Evolutionary conservation across 148 eudicot species (phyloP).

Genomic region (Silene latifolia): DNA sequence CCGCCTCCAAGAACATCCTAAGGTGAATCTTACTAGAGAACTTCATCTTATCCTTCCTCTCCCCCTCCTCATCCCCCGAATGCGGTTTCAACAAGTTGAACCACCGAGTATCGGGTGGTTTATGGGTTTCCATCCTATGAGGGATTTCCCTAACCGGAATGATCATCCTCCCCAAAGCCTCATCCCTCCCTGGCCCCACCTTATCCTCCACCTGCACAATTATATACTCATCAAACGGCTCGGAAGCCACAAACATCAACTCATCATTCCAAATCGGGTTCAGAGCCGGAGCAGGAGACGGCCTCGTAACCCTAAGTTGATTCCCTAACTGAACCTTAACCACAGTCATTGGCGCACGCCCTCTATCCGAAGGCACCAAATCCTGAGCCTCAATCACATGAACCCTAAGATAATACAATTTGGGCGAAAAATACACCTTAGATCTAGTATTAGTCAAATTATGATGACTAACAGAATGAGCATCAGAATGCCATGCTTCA

Average conservation of each 20-base stretch:
- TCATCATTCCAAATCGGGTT: conserved; percentile 90
- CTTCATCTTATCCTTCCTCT: conserved; percentile 58
- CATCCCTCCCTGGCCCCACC: conserved; percentile 68
- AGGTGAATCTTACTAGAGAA: conserved; percentile 77
- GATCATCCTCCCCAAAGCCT: conserved; percentile 53
- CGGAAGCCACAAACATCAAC: conserved; percentile 81
- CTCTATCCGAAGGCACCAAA: conserved; percentile 55
- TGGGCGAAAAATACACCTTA: conserved; percentile 85
- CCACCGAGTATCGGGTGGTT: conserved; percentile 73
- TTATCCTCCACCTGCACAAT: conserved; percentile 55
- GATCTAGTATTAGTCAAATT: conserved; percentile 62
- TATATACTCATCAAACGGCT: conserved; percentile 81
- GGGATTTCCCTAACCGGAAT: conserved; percentile 63
- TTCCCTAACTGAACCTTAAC: conserved; percentile 60
- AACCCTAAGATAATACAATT: conserved; percentile 66
- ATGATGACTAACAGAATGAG: conserved; percentile 62
- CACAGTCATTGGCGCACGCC: conserved; percentile 36
- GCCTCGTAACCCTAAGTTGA: conserved; percentile 49
- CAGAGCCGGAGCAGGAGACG: conserved; percentile 33
- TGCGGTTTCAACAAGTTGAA: conserved; percentile 50
- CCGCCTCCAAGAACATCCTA: conserved; percentile 63
- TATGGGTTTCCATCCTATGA: conserved; percentile 51
- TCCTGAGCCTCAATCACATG: conserved; percentile 89
- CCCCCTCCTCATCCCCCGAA: conserved; percentile 40
- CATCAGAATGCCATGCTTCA: conserved; percentile 97